Percentiles rank a stretch among this genome's conserved stretches.
Conservation (phyloP, 108 stramenopile genomes). For the Epipyxis sp. region DNA sequence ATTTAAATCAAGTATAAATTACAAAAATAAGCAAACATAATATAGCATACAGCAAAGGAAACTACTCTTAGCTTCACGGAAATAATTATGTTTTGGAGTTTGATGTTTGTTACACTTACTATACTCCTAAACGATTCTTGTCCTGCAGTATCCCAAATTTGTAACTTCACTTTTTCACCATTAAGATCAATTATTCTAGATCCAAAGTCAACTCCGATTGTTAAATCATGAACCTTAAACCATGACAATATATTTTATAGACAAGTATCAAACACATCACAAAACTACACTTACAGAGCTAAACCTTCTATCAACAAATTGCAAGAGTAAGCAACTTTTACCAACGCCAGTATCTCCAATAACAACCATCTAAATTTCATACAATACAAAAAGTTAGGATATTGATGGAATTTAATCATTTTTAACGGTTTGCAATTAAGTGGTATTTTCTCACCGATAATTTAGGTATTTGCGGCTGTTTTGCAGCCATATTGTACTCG, state of each 20-base stretch:
- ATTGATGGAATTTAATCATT: no score
- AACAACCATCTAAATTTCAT: slow-evolving; percentile 35
- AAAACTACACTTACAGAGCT: slow-evolving; percentile 1
- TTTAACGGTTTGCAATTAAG: no score
- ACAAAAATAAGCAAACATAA: no score
- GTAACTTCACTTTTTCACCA: slow-evolving; percentile 20
- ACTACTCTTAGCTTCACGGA: no score
- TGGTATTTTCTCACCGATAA: no score
- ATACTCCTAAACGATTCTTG: slow-evolving; percentile 28
- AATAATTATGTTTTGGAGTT: no score
- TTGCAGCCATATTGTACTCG: no score
- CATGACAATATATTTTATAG: neutral
- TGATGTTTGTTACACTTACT: neutral
- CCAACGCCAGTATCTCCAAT: slow-evolving; percentile 34
- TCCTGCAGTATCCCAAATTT: slow-evolving; percentile 34
- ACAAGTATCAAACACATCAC: neutral
- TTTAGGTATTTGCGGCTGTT: no score
- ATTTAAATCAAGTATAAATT: no score
- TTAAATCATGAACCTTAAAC: slow-evolving; percentile 23
- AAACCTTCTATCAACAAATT: slow-evolving; percentile 18
- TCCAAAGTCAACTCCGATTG: slow-evolving; percentile 32
- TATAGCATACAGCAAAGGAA: no score
- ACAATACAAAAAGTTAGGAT: no score
- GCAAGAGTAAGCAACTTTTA: slow-evolving; percentile 24
- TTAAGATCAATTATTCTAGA: slow-evolving; percentile 1